Conservation (phyloP, 2,329 filamentous ascomycete species). For the Cladobotryum protrusum region DNA sequence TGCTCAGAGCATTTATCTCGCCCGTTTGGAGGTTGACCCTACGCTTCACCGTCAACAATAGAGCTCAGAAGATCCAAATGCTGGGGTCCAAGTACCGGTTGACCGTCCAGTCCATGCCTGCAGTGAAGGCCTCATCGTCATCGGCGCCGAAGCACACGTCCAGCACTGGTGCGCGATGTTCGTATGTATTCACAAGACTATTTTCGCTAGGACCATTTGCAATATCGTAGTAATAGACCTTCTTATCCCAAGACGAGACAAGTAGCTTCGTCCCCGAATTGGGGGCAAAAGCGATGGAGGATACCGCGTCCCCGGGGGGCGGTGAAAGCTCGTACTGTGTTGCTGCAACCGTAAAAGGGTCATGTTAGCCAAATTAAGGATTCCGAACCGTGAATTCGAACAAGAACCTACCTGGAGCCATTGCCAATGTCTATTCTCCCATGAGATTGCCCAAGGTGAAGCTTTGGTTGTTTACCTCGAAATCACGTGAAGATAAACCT, state of each 20-base stretch:
- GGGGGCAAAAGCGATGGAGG: slow-evolving; percentile 78
- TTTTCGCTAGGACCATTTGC: slow-evolving; percentile 49
- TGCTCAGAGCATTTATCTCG: slow-evolving; percentile 67
- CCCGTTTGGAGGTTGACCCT: slow-evolving; percentile 65
- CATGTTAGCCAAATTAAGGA: neutral
- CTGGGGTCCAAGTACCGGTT: slow-evolving; percentile 47
- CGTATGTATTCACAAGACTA: slow-evolving; percentile 61
- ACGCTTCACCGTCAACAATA: slow-evolving; percentile 2
- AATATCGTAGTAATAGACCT: slow-evolving; percentile 84
- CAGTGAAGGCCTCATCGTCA: slow-evolving; percentile 79
- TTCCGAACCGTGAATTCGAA: neutral
- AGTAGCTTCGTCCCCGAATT: slow-evolving; percentile 67
- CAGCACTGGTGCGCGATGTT: slow-evolving; percentile 78
- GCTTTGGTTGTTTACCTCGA: slow-evolving; percentile 30
- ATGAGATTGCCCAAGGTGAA: slow-evolving; percentile 16
- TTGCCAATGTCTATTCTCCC: slow-evolving; percentile 19
- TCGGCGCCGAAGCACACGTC: slow-evolving; percentile 85
- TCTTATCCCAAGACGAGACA: slow-evolving; percentile 92
- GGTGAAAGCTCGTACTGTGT: slow-evolving; percentile 78
- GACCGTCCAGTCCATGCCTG: slow-evolving; percentile 81
- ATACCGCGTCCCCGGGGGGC: slow-evolving; percentile 81
- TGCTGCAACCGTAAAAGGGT: slow-evolving; percentile 34
- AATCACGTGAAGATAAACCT: slow-evolving; percentile 30
- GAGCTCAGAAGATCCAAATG: slow-evolving; percentile 5
- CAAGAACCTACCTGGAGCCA: slow-evolving; percentile 36